These are phyloP conservation scores for Biscogniauxia sp. DNA, from an alignment of 2,329 filamentous ascomycete genomes.

Conservation along the genomic window DNA sequence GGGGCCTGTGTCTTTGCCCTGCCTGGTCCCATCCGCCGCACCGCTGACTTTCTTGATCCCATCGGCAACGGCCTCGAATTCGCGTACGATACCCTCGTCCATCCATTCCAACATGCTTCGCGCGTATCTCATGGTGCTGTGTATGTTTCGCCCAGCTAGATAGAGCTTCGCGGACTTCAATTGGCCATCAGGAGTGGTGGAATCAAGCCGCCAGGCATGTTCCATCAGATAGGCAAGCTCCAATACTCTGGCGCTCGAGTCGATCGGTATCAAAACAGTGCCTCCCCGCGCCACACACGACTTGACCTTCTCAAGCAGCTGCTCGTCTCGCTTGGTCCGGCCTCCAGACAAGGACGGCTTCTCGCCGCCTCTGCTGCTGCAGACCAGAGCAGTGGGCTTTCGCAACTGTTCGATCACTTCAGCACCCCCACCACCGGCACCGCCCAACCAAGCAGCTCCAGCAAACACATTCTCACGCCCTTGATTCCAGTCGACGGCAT, in stretches of 20 bases:
- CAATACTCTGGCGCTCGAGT: slow-evolving; percentile 91
- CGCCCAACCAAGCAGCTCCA: slow-evolving; percentile 89
- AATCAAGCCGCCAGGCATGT: slow-evolving; percentile 78
- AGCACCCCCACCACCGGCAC: slow-evolving; percentile 73
- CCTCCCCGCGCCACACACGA: slow-evolving; percentile 77
- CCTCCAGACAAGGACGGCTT: slow-evolving; percentile 68
- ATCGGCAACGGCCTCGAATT: slow-evolving; percentile 74
- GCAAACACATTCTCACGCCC: slow-evolving; percentile 93
- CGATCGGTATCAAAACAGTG: slow-evolving; percentile 88
- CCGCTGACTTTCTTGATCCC: slow-evolving; percentile 44
- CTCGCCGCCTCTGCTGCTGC: slow-evolving; percentile 79
- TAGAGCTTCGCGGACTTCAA: slow-evolving; percentile 64
- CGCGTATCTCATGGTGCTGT: slow-evolving; percentile 85
- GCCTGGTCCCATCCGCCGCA: slow-evolving; percentile 46
- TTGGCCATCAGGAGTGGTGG: slow-evolving; percentile 48
- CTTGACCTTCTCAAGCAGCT: slow-evolving; percentile 78
- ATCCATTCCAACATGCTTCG: slow-evolving; percentile 99
- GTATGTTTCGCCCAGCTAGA: slow-evolving; percentile 80
- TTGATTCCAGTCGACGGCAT: slow-evolving; percentile 98
- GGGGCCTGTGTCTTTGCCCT: slow-evolving; percentile 60
- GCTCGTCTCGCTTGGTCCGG: slow-evolving; percentile 78
- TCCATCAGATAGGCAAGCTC: slow-evolving; percentile 92
- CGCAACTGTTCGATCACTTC: slow-evolving; percentile 92
- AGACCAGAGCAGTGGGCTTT: slow-evolving; percentile 90
- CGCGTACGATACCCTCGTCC: slow-evolving; percentile 90